A percentile compares a stretch with the other conserved stretches of the same genome.
Conservation (phyloP, 768 basidiomycete genomes). For the Rhodotorula toruloides region DNA sequence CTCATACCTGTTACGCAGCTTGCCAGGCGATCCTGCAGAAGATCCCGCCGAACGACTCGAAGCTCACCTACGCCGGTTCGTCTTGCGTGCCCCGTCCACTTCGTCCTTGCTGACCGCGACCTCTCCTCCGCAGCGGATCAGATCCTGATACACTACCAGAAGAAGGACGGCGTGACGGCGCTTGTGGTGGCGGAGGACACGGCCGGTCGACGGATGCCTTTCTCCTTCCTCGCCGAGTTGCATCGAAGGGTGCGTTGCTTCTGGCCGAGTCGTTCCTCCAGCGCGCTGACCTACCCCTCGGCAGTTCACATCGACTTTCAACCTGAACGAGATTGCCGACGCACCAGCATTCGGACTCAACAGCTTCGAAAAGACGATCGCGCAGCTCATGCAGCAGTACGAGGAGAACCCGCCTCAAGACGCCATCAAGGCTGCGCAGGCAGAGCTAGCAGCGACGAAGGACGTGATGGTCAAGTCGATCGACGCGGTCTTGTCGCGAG, state of each 20-base stretch:
- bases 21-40: constrained; percentile 75
- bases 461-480: constrained; percentile 69
- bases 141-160: constrained; percentile 42
- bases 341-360: constrained; percentile 47
- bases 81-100: background rate
- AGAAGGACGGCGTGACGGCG: constrained; percentile 70
- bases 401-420: constrained; percentile 78
- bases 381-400: constrained; percentile 59
- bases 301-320: constrained; percentile 47
- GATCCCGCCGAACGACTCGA: constrained; percentile 84
- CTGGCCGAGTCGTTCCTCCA: background rate
- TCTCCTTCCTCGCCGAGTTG: constrained; percentile 81
- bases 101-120: background rate
- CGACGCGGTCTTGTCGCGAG: constrained; percentile 67
- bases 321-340: constrained; percentile 46
- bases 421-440: constrained; percentile 81
- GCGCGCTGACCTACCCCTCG: background rate
- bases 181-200: constrained; percentile 93
- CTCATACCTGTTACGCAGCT: constrained; percentile 1
- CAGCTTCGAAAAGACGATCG: constrained; percentile 48
- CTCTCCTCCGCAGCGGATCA: constrained; percentile 29
- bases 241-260: constrained; percentile 53
- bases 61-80: constrained; percentile 48
- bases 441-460: constrained; percentile 65
- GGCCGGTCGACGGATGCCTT: constrained; percentile 85